Evolutionary conservation across 2,329 filamentous ascomycete species (phyloP), one percentile per base, ranked within the genome.

Genomic region (Sarocladium oryzae): DNA sequence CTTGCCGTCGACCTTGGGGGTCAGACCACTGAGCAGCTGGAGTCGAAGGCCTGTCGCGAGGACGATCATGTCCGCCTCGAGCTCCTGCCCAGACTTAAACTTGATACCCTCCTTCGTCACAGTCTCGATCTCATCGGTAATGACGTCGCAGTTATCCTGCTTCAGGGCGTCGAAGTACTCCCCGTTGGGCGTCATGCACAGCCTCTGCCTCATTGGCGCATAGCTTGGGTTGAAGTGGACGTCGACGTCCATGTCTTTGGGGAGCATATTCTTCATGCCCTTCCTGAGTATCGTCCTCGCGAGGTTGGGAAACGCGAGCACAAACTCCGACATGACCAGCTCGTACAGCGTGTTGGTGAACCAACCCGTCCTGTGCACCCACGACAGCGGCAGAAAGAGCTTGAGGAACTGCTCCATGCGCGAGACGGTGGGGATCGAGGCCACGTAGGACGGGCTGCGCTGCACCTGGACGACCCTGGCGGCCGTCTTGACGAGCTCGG

Each of bases 401-500:
- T 66, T 70, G 8, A 75, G 54, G 2, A 67, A 56, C 10, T 56
- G 61, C 33, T 67, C 60, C 3, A 69, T 51, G 2, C 56, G 48
- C 52, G 69, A 68, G 21, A 62, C 59, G 33, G 75, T 69, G 0
- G 75, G 71, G 4, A 78, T 49, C 15, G 74, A 69, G 52, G 85
- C 57, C 49, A 90, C 74, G 60, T 88, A 89, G 1, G 75, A 77
- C 0, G 88, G 88, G 45, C 81, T 88, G 46, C 88, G 80, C 68
- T 92, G 88, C 4, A 92, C 74, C 78, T 90, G 88, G 1, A 86
- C 90, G 18, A 88, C 82, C 7, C 78, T 75, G 5, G 68, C 68
- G 7, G 85, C 86, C 35, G 75, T 77, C 51, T 85, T 69, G 2
- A 81, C 78, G 37, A 92, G 66, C 45, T 75, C 77, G 1, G 88